Percentiles rank a stretch among this genome's conserved stretches.
Evolutionary conservation across 495 filamentous ascomycete species (phyloP).

Genomic region (Neurospora sp.): DNA sequence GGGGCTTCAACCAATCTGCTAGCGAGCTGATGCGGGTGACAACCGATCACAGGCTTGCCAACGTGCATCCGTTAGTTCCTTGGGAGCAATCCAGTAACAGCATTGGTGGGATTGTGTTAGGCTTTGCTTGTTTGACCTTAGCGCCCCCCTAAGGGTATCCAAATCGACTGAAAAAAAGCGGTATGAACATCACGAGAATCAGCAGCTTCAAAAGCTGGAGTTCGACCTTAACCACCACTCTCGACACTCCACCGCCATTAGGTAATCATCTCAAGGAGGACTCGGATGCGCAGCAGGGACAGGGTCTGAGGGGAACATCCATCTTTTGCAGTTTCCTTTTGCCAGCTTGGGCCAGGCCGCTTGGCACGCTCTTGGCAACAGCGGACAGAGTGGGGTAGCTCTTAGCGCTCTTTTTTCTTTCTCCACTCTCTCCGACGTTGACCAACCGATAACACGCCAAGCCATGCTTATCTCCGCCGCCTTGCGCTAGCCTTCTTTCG

Average conservation of each 20-base stretch:
- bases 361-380: not conserved
- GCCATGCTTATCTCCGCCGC: not conserved
- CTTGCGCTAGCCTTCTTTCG: not conserved
- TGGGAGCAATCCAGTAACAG: no score
- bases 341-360: not conserved
- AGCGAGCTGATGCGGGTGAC: no score
- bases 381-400: not conserved
- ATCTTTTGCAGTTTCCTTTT: not conserved
- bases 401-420: not conserved
- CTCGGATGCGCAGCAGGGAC: not conserved
- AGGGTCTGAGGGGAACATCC: not conserved
- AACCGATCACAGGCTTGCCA: no score
- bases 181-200: not conserved
- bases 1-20: no score
- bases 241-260: not conserved
- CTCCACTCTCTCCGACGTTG: not conserved
- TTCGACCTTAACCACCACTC: not conserved
- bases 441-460: not conserved
- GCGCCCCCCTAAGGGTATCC: no score
- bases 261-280: not conserved
- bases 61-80: no score
- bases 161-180: no score
- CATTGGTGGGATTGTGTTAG: no score
- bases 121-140: no score
- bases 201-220: not conserved